Base-by-base conservation (phyloP, 306 rosid species). In the Hippophae gyantsensis region DNA sequence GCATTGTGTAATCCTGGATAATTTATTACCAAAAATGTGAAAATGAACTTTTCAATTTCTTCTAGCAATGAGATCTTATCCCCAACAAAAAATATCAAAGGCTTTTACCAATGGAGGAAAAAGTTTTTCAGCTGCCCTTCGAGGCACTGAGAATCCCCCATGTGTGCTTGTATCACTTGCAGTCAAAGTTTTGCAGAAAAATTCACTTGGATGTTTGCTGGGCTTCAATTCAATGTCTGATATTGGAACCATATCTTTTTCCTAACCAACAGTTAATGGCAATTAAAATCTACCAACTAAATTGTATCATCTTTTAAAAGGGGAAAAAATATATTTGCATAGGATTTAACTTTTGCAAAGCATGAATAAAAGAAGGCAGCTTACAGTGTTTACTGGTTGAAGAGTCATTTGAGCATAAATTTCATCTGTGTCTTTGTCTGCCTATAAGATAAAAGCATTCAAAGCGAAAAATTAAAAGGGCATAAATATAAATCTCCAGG, bases 141-240 rank as follows among this genome's bases (percentile, higher is more conserved):
- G 85, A 2, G 97, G 97, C 64, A 90, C 97, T 3, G 95, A 90
- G 66, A 90, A 90, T 0, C 97, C 95, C 11, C 97, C 97, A 53
- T 86, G 97, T 0, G 97, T 86, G 78, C 97, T 90, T 3, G 95
- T 86, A 57, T 90, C 97, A 76, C 97, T 90, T 49, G 97, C 95
- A 12, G 97, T 90, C 79, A 93, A 86, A 48, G 88, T 86, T 74
- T 90, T 90, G 81, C 97, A 90, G 89, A 90, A 90, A 72, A 86
- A 90, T 54, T 90, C 97, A 61, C 53, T 88, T 10, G 99, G 97
- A 71, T 93, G 99, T 61, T 88, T 93, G 60, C 88, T 86, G 9
- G 86, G 82, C 83, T 71, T 80, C 43, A 80, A 26, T 53, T 97
- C 95, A 56, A 84, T 88, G 49, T 93, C 97, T 11, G 95, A 83